Percentiles rank a stretch among this genome's conserved stretches.
Evolutionary conservation across 1,284 basidiomycete species (phyloP).

Genomic region (Boletellus deceptivus): DNA sequence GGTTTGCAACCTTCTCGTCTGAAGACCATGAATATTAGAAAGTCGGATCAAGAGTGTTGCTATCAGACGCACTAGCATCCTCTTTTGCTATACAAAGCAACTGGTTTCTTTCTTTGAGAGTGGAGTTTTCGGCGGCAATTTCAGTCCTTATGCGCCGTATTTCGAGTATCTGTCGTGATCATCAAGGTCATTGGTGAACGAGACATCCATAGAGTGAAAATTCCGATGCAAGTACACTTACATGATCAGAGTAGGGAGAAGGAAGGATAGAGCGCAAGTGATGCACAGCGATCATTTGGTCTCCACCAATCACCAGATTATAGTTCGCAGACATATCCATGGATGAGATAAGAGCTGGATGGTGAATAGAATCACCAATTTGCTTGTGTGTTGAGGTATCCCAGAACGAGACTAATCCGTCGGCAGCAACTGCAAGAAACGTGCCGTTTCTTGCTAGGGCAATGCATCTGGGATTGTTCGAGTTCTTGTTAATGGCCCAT

Average conservation of each 20-base stretch:
- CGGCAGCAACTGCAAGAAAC: background rate
- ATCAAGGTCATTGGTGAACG: too few relatives aligned
- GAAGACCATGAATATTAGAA: too few relatives aligned
- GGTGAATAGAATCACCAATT: background rate
- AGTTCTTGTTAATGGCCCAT: background rate
- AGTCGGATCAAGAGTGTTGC: too few relatives aligned
- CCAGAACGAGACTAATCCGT: background rate
- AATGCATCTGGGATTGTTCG: background rate
- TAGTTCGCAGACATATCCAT: background rate
- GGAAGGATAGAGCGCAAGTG: background rate
- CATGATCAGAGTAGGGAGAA: background rate
- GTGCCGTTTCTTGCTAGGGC: background rate
- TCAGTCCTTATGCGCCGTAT: too few relatives aligned
- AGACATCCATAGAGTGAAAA: background rate
- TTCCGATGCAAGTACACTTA: background rate
- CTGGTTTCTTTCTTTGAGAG: too few relatives aligned
- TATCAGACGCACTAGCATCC: too few relatives aligned
- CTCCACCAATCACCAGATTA: background rate
- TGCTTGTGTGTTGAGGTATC: background rate
- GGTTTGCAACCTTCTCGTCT: too few relatives aligned
- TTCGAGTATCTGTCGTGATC: too few relatives aligned
- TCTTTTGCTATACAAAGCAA: too few relatives aligned
- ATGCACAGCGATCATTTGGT: background rate
- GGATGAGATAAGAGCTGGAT: background rate
- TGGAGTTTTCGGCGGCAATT: too few relatives aligned